Conservation (phyloP, 1,139 yeast genomes). For the Pneumocystis wakefieldiae region DNA sequence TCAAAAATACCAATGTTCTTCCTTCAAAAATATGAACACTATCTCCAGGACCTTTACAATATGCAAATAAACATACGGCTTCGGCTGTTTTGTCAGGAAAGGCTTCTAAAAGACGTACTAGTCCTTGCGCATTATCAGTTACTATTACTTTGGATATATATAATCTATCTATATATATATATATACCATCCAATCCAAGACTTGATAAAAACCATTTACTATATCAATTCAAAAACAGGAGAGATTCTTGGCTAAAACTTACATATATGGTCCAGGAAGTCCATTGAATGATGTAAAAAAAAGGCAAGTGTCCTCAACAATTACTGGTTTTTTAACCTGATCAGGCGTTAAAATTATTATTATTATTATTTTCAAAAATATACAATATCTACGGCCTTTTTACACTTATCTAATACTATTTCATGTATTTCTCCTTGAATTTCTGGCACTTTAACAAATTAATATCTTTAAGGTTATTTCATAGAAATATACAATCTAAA, state of each 20-base stretch:
- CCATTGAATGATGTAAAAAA: conserved; percentile 67
- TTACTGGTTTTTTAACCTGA: conserved; percentile 51
- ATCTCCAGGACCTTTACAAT: conserved; percentile 64
- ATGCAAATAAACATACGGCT: conserved; percentile 88
- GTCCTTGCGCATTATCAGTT: conserved; percentile 14
- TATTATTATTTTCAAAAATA: background rate
- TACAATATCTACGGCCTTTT: conserved; percentile 48
- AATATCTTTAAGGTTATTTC: background rate
- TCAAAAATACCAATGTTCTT: conserved; percentile 24
- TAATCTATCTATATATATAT: background rate
- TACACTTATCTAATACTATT: conserved; percentile 69
- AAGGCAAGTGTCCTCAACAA: conserved; percentile 90
- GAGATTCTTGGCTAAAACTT: conserved; percentile 7
- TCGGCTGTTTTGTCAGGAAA: conserved; percentile 74
- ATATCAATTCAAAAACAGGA: conserved; percentile 18
- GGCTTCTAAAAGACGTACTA: conserved; percentile 61
- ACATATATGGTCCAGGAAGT: conserved; percentile 78
- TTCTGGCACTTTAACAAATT: conserved; percentile 29
- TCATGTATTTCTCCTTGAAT: conserved; percentile 77
- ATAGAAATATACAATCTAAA: conserved; percentile 8
- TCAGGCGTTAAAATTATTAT: background rate
- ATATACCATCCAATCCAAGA: conserved; percentile 48
- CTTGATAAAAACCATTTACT: conserved; percentile 75
- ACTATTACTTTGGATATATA: background rate
- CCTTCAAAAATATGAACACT: conserved; percentile 74